Evolutionary conservation across 2,329 filamentous ascomycete species (phyloP).

Genomic region (Fonsecaea multimorphosa): DNA sequence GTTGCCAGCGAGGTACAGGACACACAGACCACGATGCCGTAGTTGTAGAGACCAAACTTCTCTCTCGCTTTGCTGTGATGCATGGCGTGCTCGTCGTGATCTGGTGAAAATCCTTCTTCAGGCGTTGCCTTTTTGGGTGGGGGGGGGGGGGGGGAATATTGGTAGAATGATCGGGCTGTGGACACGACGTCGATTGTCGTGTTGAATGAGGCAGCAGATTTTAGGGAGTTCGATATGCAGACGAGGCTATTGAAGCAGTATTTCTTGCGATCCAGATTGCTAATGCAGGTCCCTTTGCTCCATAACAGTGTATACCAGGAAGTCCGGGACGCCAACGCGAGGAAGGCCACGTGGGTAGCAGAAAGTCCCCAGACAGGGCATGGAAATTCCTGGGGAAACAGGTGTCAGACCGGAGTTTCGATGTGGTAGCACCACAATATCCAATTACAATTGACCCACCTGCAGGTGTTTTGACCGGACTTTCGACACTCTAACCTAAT

Average conservation of each 20-base stretch:
- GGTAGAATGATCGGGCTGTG: too few relatives aligned
- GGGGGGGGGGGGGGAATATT: too few relatives aligned
- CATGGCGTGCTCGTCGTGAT: constrained; percentile 1
- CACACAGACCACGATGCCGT: constrained; percentile 5
- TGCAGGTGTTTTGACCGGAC: not conserved
- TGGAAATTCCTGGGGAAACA: too few relatives aligned
- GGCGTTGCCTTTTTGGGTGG: not conserved
- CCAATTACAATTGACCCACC: not conserved
- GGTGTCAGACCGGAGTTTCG: not conserved
- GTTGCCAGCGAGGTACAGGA: constrained; percentile 3
- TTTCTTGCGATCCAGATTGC: not conserved
- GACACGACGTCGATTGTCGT: too few relatives aligned
- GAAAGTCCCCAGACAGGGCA: not conserved
- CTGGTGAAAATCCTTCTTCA: not conserved
- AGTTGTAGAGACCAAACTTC: constrained; percentile 4
- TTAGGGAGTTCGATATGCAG: not conserved
- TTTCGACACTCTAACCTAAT: not conserved
- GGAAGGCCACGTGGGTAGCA: not conserved
- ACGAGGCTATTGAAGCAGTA: not conserved
- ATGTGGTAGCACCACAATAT: not conserved
- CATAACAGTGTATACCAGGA: not conserved
- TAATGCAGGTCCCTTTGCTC: not conserved
- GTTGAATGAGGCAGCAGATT: not conserved
- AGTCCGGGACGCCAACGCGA: not conserved
- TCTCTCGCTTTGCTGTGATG: not conserved